A percentile compares a stretch with the other conserved stretches of the same genome.
phyloP scores from a whole-genome alignment of 192 early-diverging fungal species.

The Ramicandelaber brevisporus region DNA sequence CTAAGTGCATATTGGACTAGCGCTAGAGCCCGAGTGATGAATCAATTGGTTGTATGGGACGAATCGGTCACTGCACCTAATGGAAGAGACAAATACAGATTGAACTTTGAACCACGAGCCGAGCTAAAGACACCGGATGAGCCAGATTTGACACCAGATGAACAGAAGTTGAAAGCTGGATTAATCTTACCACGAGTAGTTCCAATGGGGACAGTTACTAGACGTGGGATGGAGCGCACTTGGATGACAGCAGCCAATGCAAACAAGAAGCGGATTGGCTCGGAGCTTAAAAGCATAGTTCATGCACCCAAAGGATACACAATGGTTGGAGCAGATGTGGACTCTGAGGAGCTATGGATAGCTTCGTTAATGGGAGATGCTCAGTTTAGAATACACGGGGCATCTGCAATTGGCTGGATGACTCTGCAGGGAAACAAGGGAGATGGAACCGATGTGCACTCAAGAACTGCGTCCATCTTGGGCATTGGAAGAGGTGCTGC shows the following conservation, averaged over 20 bases:
- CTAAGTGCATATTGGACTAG: constrained; percentile 81
- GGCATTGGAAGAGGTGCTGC: constrained; percentile 69
- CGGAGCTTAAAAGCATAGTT: constrained; percentile 76
- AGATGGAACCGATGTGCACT: constrained; percentile 75
- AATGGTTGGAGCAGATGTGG: constrained; percentile 91
- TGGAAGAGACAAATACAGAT: too few species aligned
- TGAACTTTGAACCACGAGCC: constrained; percentile 10
- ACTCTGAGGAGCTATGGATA: constrained; percentile 94
- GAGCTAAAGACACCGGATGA: constrained; percentile 6
- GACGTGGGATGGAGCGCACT: constrained; percentile 71
- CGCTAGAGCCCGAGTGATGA: constrained; percentile 45
- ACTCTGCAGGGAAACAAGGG: constrained; percentile 84
- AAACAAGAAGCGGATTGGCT: constrained; percentile 67
- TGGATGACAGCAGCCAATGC: constrained; percentile 95
- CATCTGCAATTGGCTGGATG: constrained; percentile 91
- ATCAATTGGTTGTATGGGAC: constrained; percentile 73
- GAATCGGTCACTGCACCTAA: constrained; percentile 8
- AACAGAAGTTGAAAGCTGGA: constrained; percentile 21
- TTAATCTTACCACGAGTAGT: constrained; percentile 78
- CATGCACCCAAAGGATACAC: constrained; percentile 56
- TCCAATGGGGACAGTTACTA: constrained; percentile 89
- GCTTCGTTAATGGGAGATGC: constrained; percentile 79
- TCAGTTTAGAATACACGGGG: constrained; percentile 78
- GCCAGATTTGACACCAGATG: constrained; percentile 3
- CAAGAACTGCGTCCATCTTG: constrained; percentile 66